Conservation (phyloP, 2,329 filamentous ascomycete genomes). For the Penicillium verrucosum region DNA sequence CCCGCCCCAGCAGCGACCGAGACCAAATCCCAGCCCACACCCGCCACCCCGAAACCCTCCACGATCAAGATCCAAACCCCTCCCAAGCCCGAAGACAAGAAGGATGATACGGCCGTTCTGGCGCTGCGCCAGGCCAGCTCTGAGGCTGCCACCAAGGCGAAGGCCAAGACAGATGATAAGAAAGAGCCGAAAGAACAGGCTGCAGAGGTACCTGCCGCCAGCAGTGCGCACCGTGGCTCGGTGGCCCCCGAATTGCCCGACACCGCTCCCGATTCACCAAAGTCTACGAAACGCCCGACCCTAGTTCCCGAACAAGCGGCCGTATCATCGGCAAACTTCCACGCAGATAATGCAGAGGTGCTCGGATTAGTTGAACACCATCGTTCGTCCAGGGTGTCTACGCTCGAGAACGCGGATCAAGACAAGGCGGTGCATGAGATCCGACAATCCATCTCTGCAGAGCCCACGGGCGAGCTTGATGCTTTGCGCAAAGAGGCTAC, state of each 20-base stretch:
- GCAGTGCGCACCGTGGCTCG: conserved; percentile 27
- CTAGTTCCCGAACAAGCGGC: conserved; percentile 37
- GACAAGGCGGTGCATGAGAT: conserved; percentile 38
- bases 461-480: conserved; percentile 23
- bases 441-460: conserved; percentile 36
- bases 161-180: conserved; percentile 23
- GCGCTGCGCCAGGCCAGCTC: conserved; percentile 46
- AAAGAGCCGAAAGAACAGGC: conserved; percentile 17
- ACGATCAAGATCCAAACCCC: conserved; percentile 44
- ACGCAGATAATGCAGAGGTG: conserved; percentile 34
- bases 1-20: conserved; percentile 22
- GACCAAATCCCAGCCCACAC: conserved; percentile 23
- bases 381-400: conserved; percentile 36
- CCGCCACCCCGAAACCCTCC: conserved; percentile 28
- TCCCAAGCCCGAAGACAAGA: conserved; percentile 34
- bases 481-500: conserved; percentile 31
- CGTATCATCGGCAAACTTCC: conserved; percentile 39
- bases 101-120: conserved; percentile 38
- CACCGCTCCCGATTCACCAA: conserved; percentile 18
- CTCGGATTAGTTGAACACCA: conserved; percentile 41
- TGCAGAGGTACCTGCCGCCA: conserved; percentile 7
- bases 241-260: conserved; percentile 32
- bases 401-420: conserved; percentile 33
- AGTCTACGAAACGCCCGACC: conserved; percentile 27
- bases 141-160: conserved; percentile 39